Base-by-base conservation (phyloP, 2,329 filamentous ascomycete species). In the Fusarium nurragi region DNA sequence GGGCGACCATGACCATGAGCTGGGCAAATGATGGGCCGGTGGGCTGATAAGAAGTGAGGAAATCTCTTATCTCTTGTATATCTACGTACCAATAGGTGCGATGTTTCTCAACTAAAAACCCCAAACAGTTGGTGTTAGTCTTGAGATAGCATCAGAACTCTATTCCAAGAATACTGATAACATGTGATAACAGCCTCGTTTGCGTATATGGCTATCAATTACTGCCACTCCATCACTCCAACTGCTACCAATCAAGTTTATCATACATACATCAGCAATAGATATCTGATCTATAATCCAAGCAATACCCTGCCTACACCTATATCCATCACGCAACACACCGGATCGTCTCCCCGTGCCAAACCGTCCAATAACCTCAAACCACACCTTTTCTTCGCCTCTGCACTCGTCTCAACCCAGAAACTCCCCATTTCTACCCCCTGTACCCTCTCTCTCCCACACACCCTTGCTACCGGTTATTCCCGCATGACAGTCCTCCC, bases 1-100 rank as follows among this genome's bases (percentile, higher is more conserved):
- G 81, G 81, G 77, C 79, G 13, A 79, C 81, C 4, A 82, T 83
- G 80, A 83, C 79, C 0, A 77, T 79, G 77, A 75, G 75, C 0
- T 83, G 81, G 81, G 73, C 77, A 13, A 68, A 65, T 26, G 69
- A 65, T 6, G 53, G 57, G n/a, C 25, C 30, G 3, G 47, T 54
- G 18, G 61, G 57, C 18, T 19, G 25, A 19, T 54, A n/a, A 45
- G 30, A 37, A 47, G 21, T 16, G 13, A 46, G 34, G 22, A 18
- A 23, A 25, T 30, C 5, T 12, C 11, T 39, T 30, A 36, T 16
- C 22, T 45, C 32, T 25, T 62, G 34, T 38, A 45, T 23, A 46
- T 37, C 18, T 45, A 19, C n/a, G 8, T 30, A 37, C 23, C 12
- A 54, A 37, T 26, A 18, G 21, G 6, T 37, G 22, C 19, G 19